These are phyloP conservation scores for Boletus putidus DNA, from an alignment of 1,284 basidiomycete genomes.

Conservation along the genomic window DNA sequence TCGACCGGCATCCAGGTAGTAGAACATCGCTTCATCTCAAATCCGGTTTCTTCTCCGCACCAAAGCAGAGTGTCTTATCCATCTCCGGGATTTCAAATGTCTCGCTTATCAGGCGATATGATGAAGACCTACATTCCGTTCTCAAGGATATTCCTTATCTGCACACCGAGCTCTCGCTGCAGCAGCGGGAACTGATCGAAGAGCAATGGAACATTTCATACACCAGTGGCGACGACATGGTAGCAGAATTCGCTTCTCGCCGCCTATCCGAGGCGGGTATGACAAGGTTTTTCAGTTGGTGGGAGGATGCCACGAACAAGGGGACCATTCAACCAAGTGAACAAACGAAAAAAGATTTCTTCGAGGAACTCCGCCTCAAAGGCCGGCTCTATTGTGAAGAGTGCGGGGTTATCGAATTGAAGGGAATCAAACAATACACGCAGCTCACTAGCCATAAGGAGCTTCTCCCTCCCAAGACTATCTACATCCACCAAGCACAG, in stretches of 20 bases:
- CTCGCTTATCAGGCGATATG: neutral
- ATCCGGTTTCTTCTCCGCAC: neutral
- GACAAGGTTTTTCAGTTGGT: neutral
- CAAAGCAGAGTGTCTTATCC: neutral
- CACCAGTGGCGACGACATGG: neutral
- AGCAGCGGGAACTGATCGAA: neutral
- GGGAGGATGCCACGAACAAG: neutral
- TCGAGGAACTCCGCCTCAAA: neutral
- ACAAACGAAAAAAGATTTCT: neutral
- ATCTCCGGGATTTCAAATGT: neutral
- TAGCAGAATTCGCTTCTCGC: neutral
- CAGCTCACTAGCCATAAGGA: neutral
- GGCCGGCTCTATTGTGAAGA: neutral
- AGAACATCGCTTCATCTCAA: neutral
- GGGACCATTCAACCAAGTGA: neutral
- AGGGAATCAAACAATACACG: neutral
- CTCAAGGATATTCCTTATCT: neutral
- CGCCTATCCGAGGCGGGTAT: neutral
- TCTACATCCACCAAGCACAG: neutral
- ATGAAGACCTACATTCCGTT: neutral
- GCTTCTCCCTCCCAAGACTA: neutral
- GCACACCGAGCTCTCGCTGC: neutral
- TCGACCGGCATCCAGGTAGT: neutral
- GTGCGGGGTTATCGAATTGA: neutral
- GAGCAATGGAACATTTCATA: neutral